Base-by-base conservation (phyloP, 139 green algal genomes). In the Coelastrella sp. region DNA sequence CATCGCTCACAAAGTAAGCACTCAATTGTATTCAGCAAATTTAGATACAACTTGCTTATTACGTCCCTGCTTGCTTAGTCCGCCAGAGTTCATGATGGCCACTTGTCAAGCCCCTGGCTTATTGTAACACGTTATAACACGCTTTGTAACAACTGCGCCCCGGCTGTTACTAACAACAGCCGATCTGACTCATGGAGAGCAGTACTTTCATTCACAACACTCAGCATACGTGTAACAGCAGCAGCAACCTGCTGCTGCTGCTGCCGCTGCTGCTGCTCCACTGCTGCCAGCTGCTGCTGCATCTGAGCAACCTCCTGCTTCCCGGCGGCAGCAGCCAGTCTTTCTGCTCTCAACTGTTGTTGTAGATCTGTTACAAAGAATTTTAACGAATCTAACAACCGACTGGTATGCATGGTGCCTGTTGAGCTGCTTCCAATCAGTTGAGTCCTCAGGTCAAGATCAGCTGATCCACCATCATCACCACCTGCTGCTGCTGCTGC, bases 131-230 rank as follows among this genome's bases (percentile, higher is more conserved):
- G 15, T 43, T 64, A 35, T 34, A 66, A 34, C 45, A 79, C 17
- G 27, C 9, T 45, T 25, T 62, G 72, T 53, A 79, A 34, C 72
- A 79, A 15, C n/a, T 79, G n/a, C 3, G 68, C 68, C 27, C 68
- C 68, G 15, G 68, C 19, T 23, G 68, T 77, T 4, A 77, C 68
- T 0, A 77, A 34, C 5, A 17, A 27, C 38, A 59, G 7, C 5
- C 43, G 43, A n/a, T 77, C 40, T 38, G 30, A 27, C 15, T 59
- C 68, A 9, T 37, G 53, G 2, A 77, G 43, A 48, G 38, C 68
- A 35, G 37, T n/a, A 3, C 38, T 48, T 21, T 23, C 35, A 38
- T 48, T 77, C 3, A 77, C 37, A 0, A 57, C 68, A 2, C 38
- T 38, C 68, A 77, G 9, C 23, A 77, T 23, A 21, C 57, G 68